Conservation (phyloP, 306 rosid species). For the Bauhinia variegata region DNA sequence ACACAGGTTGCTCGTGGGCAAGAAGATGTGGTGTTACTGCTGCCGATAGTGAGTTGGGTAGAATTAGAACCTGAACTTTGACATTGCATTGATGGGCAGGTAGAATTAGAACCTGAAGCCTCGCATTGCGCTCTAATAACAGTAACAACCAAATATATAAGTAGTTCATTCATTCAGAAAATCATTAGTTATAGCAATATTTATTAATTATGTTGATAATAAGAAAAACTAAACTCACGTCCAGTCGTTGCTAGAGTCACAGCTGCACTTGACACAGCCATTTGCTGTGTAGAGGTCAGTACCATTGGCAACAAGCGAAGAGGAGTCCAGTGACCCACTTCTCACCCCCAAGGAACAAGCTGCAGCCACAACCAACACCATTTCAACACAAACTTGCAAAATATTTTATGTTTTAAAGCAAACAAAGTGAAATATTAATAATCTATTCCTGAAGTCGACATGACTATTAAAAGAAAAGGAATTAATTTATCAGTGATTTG, state of each 20-base stretch:
- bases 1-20: slow-evolving; percentile 61
- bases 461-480: too few species aligned
- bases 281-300: slow-evolving; percentile 63
- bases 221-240: slow-evolving; percentile 48
- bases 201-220: too few species aligned
- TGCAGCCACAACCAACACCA: slow-evolving; percentile 30
- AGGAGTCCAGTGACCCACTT: slow-evolving; percentile 51
- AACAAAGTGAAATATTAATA: too few species aligned
- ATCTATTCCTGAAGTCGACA: too few species aligned
- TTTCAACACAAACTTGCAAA: neutral
- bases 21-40: slow-evolving; percentile 31
- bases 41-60: slow-evolving; percentile 48
- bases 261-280: slow-evolving; percentile 69
- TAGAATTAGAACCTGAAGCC: slow-evolving; percentile 46
- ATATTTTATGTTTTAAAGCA: too few species aligned
- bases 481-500: too few species aligned
- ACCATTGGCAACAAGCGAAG: slow-evolving; percentile 57
- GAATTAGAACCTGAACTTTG: slow-evolving; percentile 11
- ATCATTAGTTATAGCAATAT: too few species aligned
- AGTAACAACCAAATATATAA: too few species aligned
- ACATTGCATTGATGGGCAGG: slow-evolving; percentile 65
- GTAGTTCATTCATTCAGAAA: too few species aligned
- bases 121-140: slow-evolving; percentile 62
- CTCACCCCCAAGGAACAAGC: slow-evolving; percentile 65
- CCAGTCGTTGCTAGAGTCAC: slow-evolving; percentile 44